Percentiles rank a stretch among this genome's conserved stretches.
Conservation (phyloP, 208 protist genomes). For the Tritrichomonas musculus region DNA sequence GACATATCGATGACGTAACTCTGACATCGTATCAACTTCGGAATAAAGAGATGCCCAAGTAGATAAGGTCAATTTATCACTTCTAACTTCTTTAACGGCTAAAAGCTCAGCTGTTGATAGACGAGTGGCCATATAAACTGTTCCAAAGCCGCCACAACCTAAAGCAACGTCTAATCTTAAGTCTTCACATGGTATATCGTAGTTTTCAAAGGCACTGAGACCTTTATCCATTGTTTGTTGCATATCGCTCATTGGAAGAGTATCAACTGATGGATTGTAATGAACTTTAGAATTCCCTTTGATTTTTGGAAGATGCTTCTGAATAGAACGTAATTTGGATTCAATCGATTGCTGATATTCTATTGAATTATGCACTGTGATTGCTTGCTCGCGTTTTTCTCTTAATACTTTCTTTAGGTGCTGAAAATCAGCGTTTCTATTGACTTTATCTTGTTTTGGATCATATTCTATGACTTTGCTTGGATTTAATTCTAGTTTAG, state of each 20-base stretch:
- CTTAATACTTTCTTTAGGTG: background rate
- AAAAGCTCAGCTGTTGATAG: background rate
- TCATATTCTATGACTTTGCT: background rate
- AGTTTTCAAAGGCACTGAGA: background rate
- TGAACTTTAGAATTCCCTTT: background rate
- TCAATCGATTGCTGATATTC: conserved; percentile 13
- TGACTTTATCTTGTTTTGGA: background rate
- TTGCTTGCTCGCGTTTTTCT: background rate
- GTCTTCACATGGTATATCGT: background rate
- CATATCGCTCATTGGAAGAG: background rate
- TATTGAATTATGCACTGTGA: background rate
- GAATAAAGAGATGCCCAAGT: conserved; percentile 30
- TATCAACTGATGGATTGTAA: background rate
- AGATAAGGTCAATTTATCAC: background rate
- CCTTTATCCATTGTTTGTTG: background rate
- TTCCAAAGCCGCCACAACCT: background rate
- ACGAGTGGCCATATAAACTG: background rate
- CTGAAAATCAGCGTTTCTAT: background rate
- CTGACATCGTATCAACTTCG: background rate
- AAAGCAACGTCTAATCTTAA: background rate
- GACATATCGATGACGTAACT: background rate
- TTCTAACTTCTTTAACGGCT: conserved; percentile 26
- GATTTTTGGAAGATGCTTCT: background rate
- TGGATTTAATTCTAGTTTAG: background rate
- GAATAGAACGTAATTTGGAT: background rate